Evolutionary conservation across 2,329 filamentous ascomycete genomes (phyloP), one percentile per base, ranked within the genome.

Genomic region (Phaeosphaeriaceae sp.): DNA sequence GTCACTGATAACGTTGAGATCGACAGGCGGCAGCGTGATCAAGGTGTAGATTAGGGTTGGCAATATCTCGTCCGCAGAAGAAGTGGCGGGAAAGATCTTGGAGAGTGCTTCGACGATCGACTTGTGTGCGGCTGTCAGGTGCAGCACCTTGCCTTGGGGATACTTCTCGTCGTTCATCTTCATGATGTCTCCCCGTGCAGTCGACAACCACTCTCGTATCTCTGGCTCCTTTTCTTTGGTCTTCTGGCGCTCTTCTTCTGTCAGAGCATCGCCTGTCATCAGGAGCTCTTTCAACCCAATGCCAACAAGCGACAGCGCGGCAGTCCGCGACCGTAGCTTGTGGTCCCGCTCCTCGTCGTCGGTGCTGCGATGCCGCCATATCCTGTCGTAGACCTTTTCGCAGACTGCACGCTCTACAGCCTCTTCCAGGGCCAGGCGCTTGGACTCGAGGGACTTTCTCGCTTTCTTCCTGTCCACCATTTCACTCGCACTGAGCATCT

Each of bases 1-100:
- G 75, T 99, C 96, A 81, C 94, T 98, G 71, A 97, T 92, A 54
- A 93, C 90, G 75, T 93, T 91, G 48, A 98, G 89, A 33, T 89
- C 87, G 76, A 95, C 91, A 0, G 93, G 91, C 0, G 92, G 90
- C 46, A 93, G 89, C 2, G 93, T 97, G 73, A 99, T 96, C 59
- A 99, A 85, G 0, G 93, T 92, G 80, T 96, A 99, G 61, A 99
- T 99, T 62, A 99, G 85, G 77, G 96, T 97, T 0, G 95, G 95
- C 76, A 99, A 88, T 54, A 99, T 96, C 78, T 98, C 95, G 73
- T 99, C 95, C 2, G 95, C 95, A 1, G 95, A 98, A 0, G 95
- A 97, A 0, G 86, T 86, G 0, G 93, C 86, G 9, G 87, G 86
- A 54, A 89, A 85, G 20, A 89, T 79, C 53, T 86, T 84, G 17